Evolutionary conservation across 2,329 filamentous ascomycete genomes (phyloP), one percentile per base, ranked within the genome.

Genomic region (Nannizziopsis barbatae): DNA sequence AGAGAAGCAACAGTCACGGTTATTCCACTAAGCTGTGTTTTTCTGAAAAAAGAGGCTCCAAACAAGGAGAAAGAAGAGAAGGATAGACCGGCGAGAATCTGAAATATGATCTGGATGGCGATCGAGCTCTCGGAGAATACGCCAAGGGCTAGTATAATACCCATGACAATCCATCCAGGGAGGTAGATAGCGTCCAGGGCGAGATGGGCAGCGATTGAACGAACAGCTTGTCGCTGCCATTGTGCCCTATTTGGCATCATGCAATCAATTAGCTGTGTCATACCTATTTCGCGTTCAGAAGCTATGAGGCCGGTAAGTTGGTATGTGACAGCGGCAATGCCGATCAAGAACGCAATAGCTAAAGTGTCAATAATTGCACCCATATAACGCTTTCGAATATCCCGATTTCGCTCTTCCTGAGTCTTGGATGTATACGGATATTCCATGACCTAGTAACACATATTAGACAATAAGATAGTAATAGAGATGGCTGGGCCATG

Each of bases 291-390:
- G 49, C 89, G 75, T 66, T 95, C 89, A 1, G 81, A 80, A 6
- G 89, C 88, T 62, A 94, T 82, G 57, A 89, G 80, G 7, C 89
- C 89, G 0, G 86, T 86, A 49, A 94, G 72, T 59, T 95, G 88
- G 62, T 95, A 95, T 33, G 82, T 83, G 20, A 95, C 77, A 47
- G 86, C 86, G 40, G 92, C 80, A 47, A 92, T 75, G 15, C 81
- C 83, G 43, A 88, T 78, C 58, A 93, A 80, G 60, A 93, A 87
- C 1, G 81, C 81, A 15, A 93, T 80, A 12, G 75, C 86, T 54
- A 95, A 72, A 54, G 86, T 85, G 56, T 83, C 79, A 58, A 85
- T 82, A 50, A 95, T 76, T 2, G 80, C 74, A 1, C 73, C 71
- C 74, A 89, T 86, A 62, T 88, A 95, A 3, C 75, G 63, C 8